These are phyloP conservation scores for Aspergillus piperis DNA, from an alignment of 2,329 filamentous ascomycete species.

Conservation along the genomic window DNA sequence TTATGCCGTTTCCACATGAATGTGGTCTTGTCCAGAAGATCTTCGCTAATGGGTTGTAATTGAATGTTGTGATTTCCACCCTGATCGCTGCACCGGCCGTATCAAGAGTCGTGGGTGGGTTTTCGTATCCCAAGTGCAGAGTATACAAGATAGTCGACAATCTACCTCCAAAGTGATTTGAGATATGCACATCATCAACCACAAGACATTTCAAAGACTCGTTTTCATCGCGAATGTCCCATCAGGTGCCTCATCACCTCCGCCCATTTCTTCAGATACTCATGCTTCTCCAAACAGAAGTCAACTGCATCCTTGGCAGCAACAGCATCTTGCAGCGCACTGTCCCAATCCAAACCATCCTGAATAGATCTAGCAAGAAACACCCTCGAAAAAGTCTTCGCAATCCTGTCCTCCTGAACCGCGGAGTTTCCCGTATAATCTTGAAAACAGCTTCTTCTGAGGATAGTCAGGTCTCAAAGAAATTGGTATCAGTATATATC, in stretches of 20 bases:
- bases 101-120: no score
- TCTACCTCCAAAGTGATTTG: no score
- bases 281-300: slow-evolving; percentile 46
- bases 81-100: no score
- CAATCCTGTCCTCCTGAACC: slow-evolving; percentile 30
- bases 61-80: no score
- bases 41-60: no score
- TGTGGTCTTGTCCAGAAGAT: no score
- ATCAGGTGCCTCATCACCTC: not conserved
- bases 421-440: not conserved
- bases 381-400: slow-evolving; percentile 40
- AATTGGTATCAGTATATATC: slow-evolving; percentile 48
- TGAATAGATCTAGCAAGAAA: slow-evolving; percentile 44
- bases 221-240: no score
- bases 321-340: slow-evolving; percentile 53
- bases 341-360: slow-evolving; percentile 42
- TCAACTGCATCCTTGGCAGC: slow-evolving; percentile 53
- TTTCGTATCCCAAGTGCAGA: no score
- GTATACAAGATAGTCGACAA: no score
- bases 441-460: slow-evolving; percentile 36
- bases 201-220: no score
- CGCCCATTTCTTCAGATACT: slow-evolving; percentile 41
- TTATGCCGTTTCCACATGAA: no score
- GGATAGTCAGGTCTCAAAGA: slow-evolving; percentile 46
- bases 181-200: no score